A percentile compares a stretch with the other conserved stretches of the same genome.
Conservation (phyloP, 768 basidiomycete species). For the Mycena rosella region DNA sequence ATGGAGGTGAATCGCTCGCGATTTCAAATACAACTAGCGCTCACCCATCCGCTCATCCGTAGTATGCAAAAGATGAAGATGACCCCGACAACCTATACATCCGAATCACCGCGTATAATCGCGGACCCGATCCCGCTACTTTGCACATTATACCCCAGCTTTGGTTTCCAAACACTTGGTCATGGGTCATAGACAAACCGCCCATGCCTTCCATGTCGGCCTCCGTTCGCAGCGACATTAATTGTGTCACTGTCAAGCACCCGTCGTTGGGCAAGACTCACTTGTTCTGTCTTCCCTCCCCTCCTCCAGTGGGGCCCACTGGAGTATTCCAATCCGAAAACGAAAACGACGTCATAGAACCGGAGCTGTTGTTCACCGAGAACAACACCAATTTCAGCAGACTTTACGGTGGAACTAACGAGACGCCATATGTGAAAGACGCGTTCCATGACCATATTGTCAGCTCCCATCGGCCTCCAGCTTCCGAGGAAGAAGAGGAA, state of each 20-base stretch:
- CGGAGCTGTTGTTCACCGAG: constrained; percentile 93
- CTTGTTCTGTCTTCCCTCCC: constrained; percentile 92
- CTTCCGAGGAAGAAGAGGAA: constrained; percentile 57
- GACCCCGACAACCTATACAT: constrained; percentile 89
- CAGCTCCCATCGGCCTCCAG: constrained; percentile 79
- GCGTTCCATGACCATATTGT: constrained; percentile 99
- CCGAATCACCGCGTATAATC: constrained; percentile 96
- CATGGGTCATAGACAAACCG: constrained; percentile 84
- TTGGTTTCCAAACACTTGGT: constrained; percentile 99
- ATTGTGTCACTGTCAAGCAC: constrained; percentile 80
- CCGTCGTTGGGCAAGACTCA: constrained; percentile 80
- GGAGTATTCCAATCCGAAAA: constrained; percentile 74
- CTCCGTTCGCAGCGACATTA: constrained; percentile 65
- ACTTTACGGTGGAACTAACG: constrained; percentile 91
- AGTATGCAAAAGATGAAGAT: constrained; percentile 99
- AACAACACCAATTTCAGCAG: constrained; percentile 97
- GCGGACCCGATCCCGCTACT: constrained; percentile 94
- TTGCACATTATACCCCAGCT: constrained; percentile 95
- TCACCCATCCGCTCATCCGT: constrained; percentile 12
- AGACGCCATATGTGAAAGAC: constrained; percentile 90
- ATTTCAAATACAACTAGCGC: constrained; percentile 5
- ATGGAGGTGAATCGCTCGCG: constrained; percentile 77
- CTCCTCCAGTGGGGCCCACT: constrained; percentile 85
- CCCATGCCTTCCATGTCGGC: constrained; percentile 72
- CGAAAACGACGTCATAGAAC: constrained; percentile 78